Evolutionary conservation across 129 eudicot genomes (phyloP).

Genomic region (Calendula officinalis): DNA sequence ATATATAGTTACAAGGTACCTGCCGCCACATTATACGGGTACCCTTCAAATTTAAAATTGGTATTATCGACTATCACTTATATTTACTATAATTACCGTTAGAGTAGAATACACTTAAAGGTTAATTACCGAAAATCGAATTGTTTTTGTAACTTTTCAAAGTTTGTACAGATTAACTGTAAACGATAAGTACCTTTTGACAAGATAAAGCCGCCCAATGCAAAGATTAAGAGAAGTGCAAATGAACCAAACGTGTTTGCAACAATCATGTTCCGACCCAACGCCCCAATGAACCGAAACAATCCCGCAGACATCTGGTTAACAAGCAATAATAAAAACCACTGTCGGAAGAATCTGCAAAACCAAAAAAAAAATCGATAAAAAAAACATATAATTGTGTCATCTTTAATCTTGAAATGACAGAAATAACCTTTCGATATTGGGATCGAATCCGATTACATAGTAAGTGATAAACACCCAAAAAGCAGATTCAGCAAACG

Average conservation of each 20-base stretch:
- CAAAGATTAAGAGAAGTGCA: constrained; percentile 38
- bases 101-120: no score
- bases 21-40: no score
- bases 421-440: constrained; percentile 46
- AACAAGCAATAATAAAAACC: constrained; percentile 30
- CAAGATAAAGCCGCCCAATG: constrained; percentile 50
- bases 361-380: background rate
- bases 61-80: no score
- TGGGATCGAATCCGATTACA: constrained; percentile 75
- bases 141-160: no score
- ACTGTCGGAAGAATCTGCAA: constrained; percentile 56
- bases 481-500: constrained; percentile 54
- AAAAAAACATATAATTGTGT: background rate
- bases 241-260: constrained; percentile 58
- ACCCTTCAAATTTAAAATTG: no score
- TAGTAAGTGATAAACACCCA: constrained; percentile 63
- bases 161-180: no score
- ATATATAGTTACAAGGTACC: no score
- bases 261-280: constrained; percentile 56
- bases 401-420: constrained; percentile 6
- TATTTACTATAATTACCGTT: no score
- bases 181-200: constrained; percentile 33
- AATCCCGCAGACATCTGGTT: constrained; percentile 52
- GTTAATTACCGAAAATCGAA: no score
- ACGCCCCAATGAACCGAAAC: constrained; percentile 50